Evolutionary conservation across 208 protist species (phyloP).

Genomic region (Leishmania major): DNA sequence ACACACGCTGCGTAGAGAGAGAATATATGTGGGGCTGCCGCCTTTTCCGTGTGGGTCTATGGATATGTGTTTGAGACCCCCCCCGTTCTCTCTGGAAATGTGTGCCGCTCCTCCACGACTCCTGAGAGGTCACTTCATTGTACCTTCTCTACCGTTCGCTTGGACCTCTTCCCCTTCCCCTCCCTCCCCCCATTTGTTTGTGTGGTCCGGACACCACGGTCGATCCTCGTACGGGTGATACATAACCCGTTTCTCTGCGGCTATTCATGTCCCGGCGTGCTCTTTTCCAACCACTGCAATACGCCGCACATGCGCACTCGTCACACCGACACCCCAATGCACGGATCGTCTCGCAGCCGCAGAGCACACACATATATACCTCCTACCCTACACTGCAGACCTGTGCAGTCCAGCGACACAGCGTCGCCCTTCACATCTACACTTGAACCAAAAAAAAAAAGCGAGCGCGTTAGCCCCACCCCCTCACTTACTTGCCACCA

Average conservation of each 20-base stretch:
- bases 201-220: background rate
- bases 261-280: background rate
- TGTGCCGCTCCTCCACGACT: background rate
- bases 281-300: background rate
- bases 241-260: background rate
- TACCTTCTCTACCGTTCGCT: background rate
- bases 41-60: background rate
- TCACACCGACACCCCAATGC: background rate
- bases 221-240: background rate
- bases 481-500: background rate
- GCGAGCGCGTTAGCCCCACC: background rate
- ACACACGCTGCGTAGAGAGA: background rate
- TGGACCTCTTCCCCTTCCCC: background rate
- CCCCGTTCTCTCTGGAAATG: background rate
- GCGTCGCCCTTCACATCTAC: background rate
- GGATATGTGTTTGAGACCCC: background rate
- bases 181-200: background rate
- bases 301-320: background rate
- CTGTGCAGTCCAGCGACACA: background rate
- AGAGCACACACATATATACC: background rate
- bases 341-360: background rate
- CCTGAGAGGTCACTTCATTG: background rate
- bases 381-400: background rate
- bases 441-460: background rate
- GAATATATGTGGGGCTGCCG: background rate